Percentiles rank a stretch among this genome's conserved stretches.
These are phyloP conservation scores for Quercus lobata DNA, from an alignment of 331 rosid species.

Conservation along the genomic window DNA sequence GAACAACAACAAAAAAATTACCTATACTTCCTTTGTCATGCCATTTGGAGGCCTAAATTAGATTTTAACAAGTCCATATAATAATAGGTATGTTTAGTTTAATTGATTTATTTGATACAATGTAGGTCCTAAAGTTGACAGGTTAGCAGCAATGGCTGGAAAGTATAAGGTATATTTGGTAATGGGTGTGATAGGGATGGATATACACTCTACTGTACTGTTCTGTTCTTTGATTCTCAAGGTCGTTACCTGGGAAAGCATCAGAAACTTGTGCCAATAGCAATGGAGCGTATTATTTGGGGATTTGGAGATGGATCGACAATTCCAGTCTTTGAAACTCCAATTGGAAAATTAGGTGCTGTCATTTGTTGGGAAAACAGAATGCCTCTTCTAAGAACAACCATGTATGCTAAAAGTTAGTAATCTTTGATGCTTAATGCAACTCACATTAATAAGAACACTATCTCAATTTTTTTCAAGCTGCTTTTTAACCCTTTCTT, in stretches of 20 bases:
- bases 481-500: background rate
- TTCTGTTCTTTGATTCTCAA: conserved; percentile 81
- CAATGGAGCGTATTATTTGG: conserved; percentile 76
- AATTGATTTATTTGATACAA: background rate
- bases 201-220: conserved; percentile 78
- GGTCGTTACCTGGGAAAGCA: conserved; percentile 88
- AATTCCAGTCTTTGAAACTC: conserved; percentile 83
- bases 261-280: conserved; percentile 87
- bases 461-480: background rate
- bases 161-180: conserved; percentile 79
- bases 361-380: conserved; percentile 93
- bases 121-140: conserved; percentile 88
- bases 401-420: conserved; percentile 91
- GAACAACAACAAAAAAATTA: background rate
- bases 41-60: background rate
- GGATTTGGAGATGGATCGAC: conserved; percentile 97
- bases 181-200: conserved; percentile 91
- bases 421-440: background rate
- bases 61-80: background rate
- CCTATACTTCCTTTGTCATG: background rate
- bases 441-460: background rate
- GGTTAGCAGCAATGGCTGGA: conserved; percentile 88
- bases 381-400: conserved; percentile 89
- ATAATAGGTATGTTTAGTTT: background rate
- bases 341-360: conserved; percentile 88